A percentile compares a stretch with the other conserved stretches of the same genome.
These are phyloP conservation scores for Parsonsia alboflavescens DNA, from an alignment of 257 asterid genomes.

Conservation along the genomic window DNA sequence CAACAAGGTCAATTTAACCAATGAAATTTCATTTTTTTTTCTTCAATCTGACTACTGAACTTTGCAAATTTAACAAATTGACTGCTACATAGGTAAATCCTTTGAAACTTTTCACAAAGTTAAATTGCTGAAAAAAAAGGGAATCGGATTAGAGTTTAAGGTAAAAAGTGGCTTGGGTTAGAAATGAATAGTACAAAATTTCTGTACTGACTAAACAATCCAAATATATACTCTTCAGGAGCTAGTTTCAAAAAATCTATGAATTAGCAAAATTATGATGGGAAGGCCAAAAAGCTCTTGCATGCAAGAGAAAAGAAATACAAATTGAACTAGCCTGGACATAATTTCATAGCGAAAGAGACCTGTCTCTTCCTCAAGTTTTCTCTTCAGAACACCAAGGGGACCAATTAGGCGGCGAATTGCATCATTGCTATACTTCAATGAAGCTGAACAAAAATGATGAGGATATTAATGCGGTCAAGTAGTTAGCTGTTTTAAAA, in stretches of 20 bases:
- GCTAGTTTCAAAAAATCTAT: too few species aligned
- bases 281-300: neutral
- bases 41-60: too few species aligned
- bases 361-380: constrained; percentile 97
- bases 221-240: neutral
- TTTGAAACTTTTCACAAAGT: too few species aligned
- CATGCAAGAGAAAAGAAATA: neutral
- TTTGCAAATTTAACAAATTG: too few species aligned
- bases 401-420: constrained; percentile 96
- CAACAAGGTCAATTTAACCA: neutral
- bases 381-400: constrained; percentile 83
- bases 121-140: too few species aligned
- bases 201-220: too few species aligned
- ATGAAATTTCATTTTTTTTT: too few species aligned
- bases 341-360: neutral
- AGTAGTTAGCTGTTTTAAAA: neutral
- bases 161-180: too few species aligned
- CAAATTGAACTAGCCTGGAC: neutral
- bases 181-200: neutral
- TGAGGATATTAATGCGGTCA: constrained; percentile 14
- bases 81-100: too few species aligned
- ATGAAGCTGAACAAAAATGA: constrained; percentile 43
- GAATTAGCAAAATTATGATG: neutral
- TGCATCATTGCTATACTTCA: constrained; percentile 77
- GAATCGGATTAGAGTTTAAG: too few species aligned